phyloP scores from a whole-genome alignment of 768 basidiomycete genomes.

The Pleurotus tuoliensis region DNA sequence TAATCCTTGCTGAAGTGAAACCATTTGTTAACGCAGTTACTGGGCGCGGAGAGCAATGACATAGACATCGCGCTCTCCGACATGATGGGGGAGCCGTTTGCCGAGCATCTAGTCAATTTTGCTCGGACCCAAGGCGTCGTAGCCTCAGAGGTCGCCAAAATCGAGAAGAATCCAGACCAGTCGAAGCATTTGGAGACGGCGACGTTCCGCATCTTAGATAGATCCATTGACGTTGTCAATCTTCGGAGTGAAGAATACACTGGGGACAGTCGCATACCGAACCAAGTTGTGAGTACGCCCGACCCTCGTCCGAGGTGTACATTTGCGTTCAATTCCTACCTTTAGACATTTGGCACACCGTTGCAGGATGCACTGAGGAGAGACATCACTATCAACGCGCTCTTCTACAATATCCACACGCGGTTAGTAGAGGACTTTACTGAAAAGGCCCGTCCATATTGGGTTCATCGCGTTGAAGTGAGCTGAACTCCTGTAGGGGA shows the following conservation, averaged over 20 bases:
- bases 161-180: constrained; percentile 93
- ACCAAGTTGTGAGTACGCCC: constrained; percentile 61
- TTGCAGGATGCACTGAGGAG: constrained; percentile 85
- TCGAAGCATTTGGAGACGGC: constrained; percentile 98
- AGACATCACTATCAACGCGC: constrained; percentile 92
- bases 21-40: constrained; percentile 47
- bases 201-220: constrained; percentile 70
- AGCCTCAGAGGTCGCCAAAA: constrained; percentile 67
- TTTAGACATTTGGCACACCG: constrained; percentile 87
- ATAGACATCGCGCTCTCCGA: constrained; percentile 89
- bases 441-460: constrained; percentile 46
- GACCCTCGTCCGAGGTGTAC: background rate
- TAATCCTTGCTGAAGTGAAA: background rate
- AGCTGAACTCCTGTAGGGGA: constrained; percentile 47
- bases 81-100: constrained; percentile 90
- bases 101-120: constrained; percentile 69
- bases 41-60: constrained; percentile 80
- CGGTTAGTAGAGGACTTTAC: constrained; percentile 85
- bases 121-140: constrained; percentile 45
- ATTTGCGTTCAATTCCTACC: background rate
- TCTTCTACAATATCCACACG: constrained; percentile 95
- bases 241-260: constrained; percentile 91
- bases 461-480: background rate
- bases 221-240: constrained; percentile 93
- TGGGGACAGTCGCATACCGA: constrained; percentile 83